These are phyloP conservation scores for Clarireedia hainanense DNA, from an alignment of 2,329 filamentous ascomycete species.

Conservation along the genomic window DNA sequence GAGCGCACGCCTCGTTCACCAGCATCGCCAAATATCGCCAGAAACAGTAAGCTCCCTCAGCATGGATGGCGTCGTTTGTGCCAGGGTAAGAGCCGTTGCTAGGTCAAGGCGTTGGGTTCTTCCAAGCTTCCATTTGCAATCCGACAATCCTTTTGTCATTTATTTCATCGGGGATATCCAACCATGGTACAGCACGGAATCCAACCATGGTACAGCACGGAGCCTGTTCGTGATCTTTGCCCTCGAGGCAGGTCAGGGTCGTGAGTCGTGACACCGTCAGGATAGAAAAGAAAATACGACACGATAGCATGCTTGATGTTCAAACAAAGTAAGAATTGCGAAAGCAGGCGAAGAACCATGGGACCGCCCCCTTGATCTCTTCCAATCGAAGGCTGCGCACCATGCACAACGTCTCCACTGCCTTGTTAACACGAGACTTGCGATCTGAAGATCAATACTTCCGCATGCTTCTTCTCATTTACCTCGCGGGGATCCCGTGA, in stretches of 20 bases:
- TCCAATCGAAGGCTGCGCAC: not conserved
- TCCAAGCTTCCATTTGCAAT: not conserved
- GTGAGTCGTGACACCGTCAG: too few species aligned
- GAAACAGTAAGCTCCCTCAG: conserved; percentile 1
- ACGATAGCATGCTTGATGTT: not conserved
- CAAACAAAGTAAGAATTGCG: not conserved
- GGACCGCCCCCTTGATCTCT: not conserved
- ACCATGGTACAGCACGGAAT: not conserved
- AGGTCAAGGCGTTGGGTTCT: not conserved
- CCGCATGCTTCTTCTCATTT: not conserved
- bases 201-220: not conserved
- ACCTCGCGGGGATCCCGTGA: conserved; percentile 3
- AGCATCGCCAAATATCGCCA: conserved; percentile 3
- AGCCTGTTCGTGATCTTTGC: not conserved
- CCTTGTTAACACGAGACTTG: not conserved
- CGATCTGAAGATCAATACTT: conserved; percentile 4
- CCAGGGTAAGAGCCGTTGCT: conserved; percentile 9
- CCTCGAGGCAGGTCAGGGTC: not conserved
- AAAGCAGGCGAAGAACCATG: not conserved
- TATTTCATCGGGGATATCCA: not conserved
- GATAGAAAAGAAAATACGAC: too few species aligned
- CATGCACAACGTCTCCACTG: too few species aligned
- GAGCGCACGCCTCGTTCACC: not conserved
- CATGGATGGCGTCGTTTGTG: not conserved
- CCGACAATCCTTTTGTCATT: not conserved